Evolutionary conservation across 78 protist genomes (phyloP), one percentile per base, ranked within the genome.

Genomic region (Andalucia godoyi): DNA sequence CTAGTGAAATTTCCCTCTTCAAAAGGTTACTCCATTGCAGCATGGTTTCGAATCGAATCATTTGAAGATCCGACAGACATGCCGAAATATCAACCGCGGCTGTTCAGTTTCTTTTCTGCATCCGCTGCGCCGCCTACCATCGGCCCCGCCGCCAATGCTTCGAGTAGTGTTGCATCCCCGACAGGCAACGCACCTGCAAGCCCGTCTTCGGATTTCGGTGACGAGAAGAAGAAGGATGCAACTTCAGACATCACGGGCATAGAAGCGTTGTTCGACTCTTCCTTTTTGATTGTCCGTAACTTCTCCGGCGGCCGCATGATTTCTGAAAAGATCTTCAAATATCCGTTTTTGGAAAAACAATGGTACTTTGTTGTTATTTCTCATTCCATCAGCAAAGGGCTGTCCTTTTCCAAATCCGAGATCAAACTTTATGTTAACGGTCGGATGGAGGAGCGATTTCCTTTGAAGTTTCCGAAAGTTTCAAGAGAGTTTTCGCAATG

Each of bases 41-140:
- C 64, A 21, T 70, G 76, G 71, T 23, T 70, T 10, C 65, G 76
- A 6, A 23, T 70, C n/a, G 76, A 70, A 33, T 13, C 25, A 8
- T 67, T 49, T 10, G 55, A 5, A 10, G 64, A 57, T 25, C 46
- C 46, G 23, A 15, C 58, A 7, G 29, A 32, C 40, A 7, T 8
- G 53, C 76, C 57, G 27, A 15, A 68, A 17, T 62, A 70, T 30
- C 8, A 62, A 15, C 76, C 76, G 9, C 39, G 76, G 10, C 47
- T 70, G 46, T 70, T 41, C 34, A 15, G 54, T 10, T 70, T 70
- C n/a, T n/a, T n/a, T n/a, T n/a, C n/a, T n/a, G n/a, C n/a, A n/a
- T n/a, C n/a, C n/a, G n/a, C n/a, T n/a, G n/a, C n/a, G n/a, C n/a
- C n/a, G n/a, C n/a, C n/a, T n/a, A n/a, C n/a, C n/a, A n/a, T n/a